These are phyloP conservation scores for Elsinoe perseae DNA, from an alignment of 2,329 filamentous ascomycete species.

Conservation along the genomic window DNA sequence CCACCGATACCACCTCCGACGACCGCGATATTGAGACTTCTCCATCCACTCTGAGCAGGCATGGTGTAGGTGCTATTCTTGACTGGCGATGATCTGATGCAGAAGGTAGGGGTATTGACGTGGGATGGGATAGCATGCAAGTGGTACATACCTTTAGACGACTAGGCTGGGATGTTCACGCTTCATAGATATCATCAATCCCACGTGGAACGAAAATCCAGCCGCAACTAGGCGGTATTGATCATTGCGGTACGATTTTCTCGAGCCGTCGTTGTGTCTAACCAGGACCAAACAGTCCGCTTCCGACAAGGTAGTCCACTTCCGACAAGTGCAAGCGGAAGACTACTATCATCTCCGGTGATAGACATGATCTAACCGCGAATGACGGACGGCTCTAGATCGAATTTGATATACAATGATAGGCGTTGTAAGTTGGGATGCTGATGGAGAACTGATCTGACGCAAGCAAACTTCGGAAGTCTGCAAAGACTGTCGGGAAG, in stretches of 20 bases:
- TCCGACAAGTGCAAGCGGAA: not conserved
- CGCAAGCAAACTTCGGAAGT: not conserved
- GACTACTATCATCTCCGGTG: too few species aligned
- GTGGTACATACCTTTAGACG: not conserved
- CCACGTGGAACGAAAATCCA: not conserved
- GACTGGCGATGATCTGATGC: not conserved
- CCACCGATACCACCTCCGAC: constrained; percentile 50
- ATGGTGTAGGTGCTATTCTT: not conserved
- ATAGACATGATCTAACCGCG: too few species aligned
- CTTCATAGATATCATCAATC: not conserved
- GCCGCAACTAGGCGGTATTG: not conserved
- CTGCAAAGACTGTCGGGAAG: not conserved
- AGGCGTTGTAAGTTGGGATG: not conserved
- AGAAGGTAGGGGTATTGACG: not conserved
- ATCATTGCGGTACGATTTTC: not conserved
- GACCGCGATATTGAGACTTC: not conserved
- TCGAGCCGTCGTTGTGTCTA: not conserved
- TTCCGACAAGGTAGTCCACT: not conserved
- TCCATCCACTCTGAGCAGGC: constrained; percentile 8
- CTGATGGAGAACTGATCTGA: not conserved
- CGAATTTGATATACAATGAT: too few species aligned
- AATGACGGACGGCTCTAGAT: too few species aligned
- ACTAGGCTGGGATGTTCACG: not conserved
- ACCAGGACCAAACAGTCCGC: not conserved
- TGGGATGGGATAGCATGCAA: not conserved